Evolutionary conservation across 257 asterid species (phyloP).

Genomic region (Apocynum venetum): DNA sequence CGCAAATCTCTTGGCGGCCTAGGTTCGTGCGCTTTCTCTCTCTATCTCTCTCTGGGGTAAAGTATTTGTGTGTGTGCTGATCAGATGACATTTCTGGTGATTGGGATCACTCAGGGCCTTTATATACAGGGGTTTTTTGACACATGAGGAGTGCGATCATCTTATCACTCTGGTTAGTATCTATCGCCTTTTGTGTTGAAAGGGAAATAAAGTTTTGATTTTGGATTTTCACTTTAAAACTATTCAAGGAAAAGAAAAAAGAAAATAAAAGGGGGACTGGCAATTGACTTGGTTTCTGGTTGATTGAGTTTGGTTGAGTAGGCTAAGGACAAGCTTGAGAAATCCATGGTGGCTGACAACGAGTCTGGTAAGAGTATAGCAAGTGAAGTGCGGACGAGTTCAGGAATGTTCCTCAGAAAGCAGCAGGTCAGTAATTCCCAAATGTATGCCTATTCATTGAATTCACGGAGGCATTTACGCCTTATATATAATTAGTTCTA

Average conservation of each 20-base stretch:
- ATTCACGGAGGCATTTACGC: not conserved
- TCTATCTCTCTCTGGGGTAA: not conserved
- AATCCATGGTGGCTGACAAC: slow-evolving; percentile 93
- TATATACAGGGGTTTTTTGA: slow-evolving; percentile 61
- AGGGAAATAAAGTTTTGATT: not conserved
- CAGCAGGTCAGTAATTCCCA: slow-evolving; percentile 50
- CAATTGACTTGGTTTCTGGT: slow-evolving; percentile 9
- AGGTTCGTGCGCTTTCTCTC: slow-evolving; percentile 36
- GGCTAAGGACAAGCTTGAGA: slow-evolving; percentile 87
- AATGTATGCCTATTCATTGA: not conserved
- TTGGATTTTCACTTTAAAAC: not conserved
- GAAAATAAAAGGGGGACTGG: not conserved
- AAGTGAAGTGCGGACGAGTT: slow-evolving; percentile 89
- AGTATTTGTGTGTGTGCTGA: not conserved
- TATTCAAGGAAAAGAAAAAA: not conserved
- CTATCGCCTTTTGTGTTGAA: not conserved
- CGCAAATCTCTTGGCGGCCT: slow-evolving; percentile 83
- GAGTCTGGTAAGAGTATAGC: slow-evolving; percentile 84
- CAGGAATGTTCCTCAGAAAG: slow-evolving; percentile 73
- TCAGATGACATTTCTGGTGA: slow-evolving; percentile 3
- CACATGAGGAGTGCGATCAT: slow-evolving; percentile 79
- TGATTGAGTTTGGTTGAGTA: slow-evolving; percentile 33
- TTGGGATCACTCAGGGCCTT: slow-evolving; percentile 60
- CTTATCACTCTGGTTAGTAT: slow-evolving; percentile 60
- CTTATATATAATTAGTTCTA: not conserved